Base-by-base conservation (phyloP, 352 stramenopile genomes). In the Ochromonadaceae sp. region DNA sequence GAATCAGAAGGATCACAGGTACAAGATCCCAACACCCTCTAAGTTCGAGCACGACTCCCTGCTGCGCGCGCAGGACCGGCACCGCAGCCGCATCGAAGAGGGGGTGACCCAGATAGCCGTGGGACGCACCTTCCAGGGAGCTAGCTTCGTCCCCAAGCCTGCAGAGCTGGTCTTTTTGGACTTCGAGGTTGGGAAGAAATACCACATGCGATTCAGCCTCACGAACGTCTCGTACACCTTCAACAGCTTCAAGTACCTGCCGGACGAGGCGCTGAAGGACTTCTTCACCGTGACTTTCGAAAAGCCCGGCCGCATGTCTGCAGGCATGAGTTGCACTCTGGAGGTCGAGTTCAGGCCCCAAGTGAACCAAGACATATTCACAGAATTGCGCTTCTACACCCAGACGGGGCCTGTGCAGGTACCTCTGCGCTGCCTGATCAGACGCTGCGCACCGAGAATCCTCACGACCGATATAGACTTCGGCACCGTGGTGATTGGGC, bases 221-320 rank as follows among this genome's bases (percentile, higher is more conserved):
- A 95, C 86, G 0, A 95, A 94, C 55, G 77, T 91, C 2, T 92
- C 82, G 0, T 84, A 88, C 41, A 90, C 83, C 0, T 92, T 93
- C 67, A 93, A 92, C 72, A 81, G 83, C 39, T 92, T 94, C 68
- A 87, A 86, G 36, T 55, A 93, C 7, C 69, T 91, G 0, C 68
- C 78, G 0, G 69, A 93, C 46, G 71, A 78, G 17, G 63, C 79
- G 5, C 66, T 91, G 17, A 71, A 73, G 15, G 81, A 91, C 39
- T 82, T 84, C 28, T 93, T 95, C 50, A 80, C 88, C n/a, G 74
- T 95, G 28, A 66, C 67, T 25, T 94, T 88, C 49, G 74, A 86
- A 12, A 80, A 80, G 28, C 87, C 85, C 0, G 86, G 87, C 2
- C 71, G 87, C 0, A 90, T 95, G 83, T 88, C 80, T 0, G 87